These are phyloP conservation scores for Hysterium pulicare DNA, from an alignment of 2,329 filamentous ascomycete species.

Conservation along the genomic window DNA sequence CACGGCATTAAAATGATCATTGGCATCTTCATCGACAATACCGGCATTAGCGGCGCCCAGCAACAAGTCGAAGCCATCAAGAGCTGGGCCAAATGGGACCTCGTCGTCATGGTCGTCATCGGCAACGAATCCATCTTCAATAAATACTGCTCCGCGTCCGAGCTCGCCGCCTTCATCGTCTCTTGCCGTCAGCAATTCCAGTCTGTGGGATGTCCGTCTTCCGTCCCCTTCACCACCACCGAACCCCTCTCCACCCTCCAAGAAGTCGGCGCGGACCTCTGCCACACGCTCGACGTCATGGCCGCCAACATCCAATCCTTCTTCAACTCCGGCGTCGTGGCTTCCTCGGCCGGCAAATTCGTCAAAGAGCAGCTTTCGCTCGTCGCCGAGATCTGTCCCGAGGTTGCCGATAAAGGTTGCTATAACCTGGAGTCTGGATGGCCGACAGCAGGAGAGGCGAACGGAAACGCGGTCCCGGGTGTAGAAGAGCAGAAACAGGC, in stretches of 20 bases:
- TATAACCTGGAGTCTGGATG: slow-evolving; percentile 90
- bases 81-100: slow-evolving; percentile 67
- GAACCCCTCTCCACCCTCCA: slow-evolving; percentile 81
- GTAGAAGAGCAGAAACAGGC: slow-evolving; percentile 64
- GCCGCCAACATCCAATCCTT: slow-evolving; percentile 89
- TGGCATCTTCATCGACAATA: slow-evolving; percentile 77
- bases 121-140: slow-evolving; percentile 90
- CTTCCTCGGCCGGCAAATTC: slow-evolving; percentile 70
- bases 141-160: slow-evolving; percentile 59
- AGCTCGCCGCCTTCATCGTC: slow-evolving; percentile 69
- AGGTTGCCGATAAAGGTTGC: slow-evolving; percentile 56
- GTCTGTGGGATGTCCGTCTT: slow-evolving; percentile 65
- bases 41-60: slow-evolving; percentile 55
- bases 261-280: slow-evolving; percentile 59
- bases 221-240: slow-evolving; percentile 67
- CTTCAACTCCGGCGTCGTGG: slow-evolving; percentile 72
- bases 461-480: slow-evolving; percentile 71
- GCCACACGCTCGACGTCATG: slow-evolving; percentile 70
- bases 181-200: slow-evolving; percentile 62
- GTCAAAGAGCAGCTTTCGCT: slow-evolving; percentile 69
- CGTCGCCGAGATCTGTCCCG: slow-evolving; percentile 66
- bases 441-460: slow-evolving; percentile 67
- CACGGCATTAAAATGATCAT: slow-evolving; percentile 76
- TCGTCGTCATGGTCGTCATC: slow-evolving; percentile 76
- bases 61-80: slow-evolving; percentile 72